Evolutionary conservation across 306 rosid genomes (phyloP), one percentile per base, ranked within the genome.

Genomic region (Quillaja saponaria): DNA sequence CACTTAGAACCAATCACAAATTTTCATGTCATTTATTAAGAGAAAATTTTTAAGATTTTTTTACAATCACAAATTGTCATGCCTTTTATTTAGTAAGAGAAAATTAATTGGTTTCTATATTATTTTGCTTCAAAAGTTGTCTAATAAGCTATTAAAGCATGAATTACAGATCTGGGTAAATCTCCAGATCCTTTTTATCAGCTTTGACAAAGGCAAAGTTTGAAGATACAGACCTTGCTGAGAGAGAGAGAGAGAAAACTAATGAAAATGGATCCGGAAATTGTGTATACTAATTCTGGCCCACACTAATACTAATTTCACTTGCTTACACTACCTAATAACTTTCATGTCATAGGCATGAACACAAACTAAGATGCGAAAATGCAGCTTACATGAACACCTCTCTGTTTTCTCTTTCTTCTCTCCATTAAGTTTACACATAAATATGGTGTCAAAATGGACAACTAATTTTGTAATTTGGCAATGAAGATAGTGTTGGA

Each of bases 341-440:
- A 34, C 55, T 41, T 39, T 34, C 45, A 42, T 15, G 17, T 58
- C 47, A 40, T 14, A 47, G 47, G 33, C 73, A 69, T 55, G 51
- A 62, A 31, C 35, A 15, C 61, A 66, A 81, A 73, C 78, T 61
- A 77, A 81, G 78, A 66, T 16, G 75, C 73, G 75, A 62, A 5
- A 77, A 77, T 70, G 82, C 78, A 69, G 78, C 58, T 57, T 69
- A 25, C 82, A 71, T 77, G 77, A 81, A 80, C 71, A 44, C 28
- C 47, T 34, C n/a, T 64, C 46, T 38, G 0, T 37, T 38, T 45
- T 5, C 10, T 10, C 40, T 5, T 58, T 47, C 37, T 14, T 40
- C 8, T 19, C 34, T 58, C 54, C 63, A 13, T 44, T 52, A 49
- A 13, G 34, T 49, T 13, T 17, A 13, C 13, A 34, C 10, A 16